Evolutionary conservation across 495 filamentous ascomycete species (phyloP), one percentile per base, ranked within the genome.

Genomic region (Aspergillus carlsbadensis): DNA sequence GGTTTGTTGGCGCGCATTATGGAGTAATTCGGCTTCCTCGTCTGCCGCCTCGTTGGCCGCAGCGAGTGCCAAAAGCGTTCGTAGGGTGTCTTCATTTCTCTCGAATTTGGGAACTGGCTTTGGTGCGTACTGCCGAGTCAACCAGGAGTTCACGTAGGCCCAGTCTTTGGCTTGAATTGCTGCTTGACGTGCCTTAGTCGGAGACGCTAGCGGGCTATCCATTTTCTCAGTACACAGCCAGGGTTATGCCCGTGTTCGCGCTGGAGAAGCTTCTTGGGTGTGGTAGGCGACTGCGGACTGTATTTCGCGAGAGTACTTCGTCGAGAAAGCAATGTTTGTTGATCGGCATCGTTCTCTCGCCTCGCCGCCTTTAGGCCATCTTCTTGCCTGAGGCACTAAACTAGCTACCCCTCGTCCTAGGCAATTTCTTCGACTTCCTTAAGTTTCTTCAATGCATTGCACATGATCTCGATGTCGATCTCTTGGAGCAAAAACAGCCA

Each of bases 101-200:
- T 97, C 92, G 69, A 96, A 94, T 5, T 76, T 60, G 1, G 86
- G 87, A 1, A 84, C 62, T 2, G 78, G 75, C 42, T 80, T 79
- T 1, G 87, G 84, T 7, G 78, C 71, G 65, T 87, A 92, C 59
- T 89, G 86, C 44, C 79, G 76, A 24, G 70, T 65, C 3, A 97
- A 83, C 91, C 92, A 97, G 70, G 77, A 72, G 75, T 95, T 89
- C 63, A 96, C 78, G 64, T 88, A 90, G 51, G 85, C 82, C 92
- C 92, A 97, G 76, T 96, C 91, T 66, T 90, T 89, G 44, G 89
- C 87, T 44, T 77, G 69, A 24, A 78, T 75, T 46, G 75, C 77
- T 45, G 72, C 75, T 54, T 76, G 75, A 17, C 75, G 72, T 17
- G 76, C 76, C 56, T 80, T 80, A 6, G 75, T 66, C 17, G 77